These are phyloP conservation scores for Jacaranda mimosifolia DNA, from an alignment of 257 asterid genomes.

Conservation along the genomic window DNA sequence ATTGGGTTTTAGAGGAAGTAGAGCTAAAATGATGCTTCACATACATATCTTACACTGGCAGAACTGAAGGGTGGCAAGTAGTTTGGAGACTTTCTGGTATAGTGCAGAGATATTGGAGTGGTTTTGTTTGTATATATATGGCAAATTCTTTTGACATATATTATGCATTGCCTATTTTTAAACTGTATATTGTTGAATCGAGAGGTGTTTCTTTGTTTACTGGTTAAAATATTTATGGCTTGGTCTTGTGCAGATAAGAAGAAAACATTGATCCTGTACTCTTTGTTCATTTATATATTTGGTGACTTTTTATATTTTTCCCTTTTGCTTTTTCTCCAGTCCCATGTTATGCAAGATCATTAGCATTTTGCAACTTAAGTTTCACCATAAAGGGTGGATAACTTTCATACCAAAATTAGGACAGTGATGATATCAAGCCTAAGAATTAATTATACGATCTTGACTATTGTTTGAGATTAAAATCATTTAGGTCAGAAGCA, in stretches of 20 bases:
- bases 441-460: no score
- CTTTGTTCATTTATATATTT: background rate
- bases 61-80: no score
- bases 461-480: no score
- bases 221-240: background rate
- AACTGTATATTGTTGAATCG: slow-evolving; percentile 26
- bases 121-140: slow-evolving; percentile 19
- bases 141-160: slow-evolving; percentile 9
- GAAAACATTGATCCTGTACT: slow-evolving; percentile 4
- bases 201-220: background rate
- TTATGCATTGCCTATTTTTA: slow-evolving; percentile 24
- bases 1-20: no score
- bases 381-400: no score
- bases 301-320: background rate
- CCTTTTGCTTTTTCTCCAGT: background rate
- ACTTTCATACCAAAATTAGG: no score
- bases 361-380: no score
- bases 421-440: no score
- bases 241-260: background rate
- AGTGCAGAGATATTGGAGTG: background rate
- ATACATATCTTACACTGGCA: slow-evolving; percentile 4
- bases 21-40: background rate
- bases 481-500: no score
- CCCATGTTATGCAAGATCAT: background rate
- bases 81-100: slow-evolving; percentile 27